Evolutionary conservation across 2,329 filamentous ascomycete species (phyloP), one percentile per base, ranked within the genome.

Genomic region (Mycocentrospora acerina): DNA sequence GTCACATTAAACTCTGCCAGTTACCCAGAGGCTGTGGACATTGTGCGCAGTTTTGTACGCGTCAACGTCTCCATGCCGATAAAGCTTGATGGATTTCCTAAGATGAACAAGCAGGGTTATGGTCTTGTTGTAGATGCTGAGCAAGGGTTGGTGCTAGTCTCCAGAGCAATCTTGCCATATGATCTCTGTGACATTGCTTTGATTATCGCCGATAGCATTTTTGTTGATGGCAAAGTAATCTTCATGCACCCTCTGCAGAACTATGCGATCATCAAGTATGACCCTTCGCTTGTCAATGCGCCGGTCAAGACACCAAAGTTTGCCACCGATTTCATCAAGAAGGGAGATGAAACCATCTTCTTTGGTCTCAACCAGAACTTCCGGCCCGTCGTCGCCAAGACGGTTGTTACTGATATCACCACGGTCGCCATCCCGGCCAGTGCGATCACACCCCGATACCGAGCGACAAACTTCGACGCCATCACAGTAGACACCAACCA

Each of bases 281-380:
- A 98, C 63, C 88, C 93, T 2, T 82, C 80, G 26, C 79, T 98
- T 13, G 94, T 97, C n/a, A 82, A 95, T 59, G 93, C 91, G 2
- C 90, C 93, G 1, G 90, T 98, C 10, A 81, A 90, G 72, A 91
- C 87, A 49, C 93, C 94, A 4, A 87, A 82, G 56, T 78, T 98
- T 33, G 89, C 89, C 59, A 82, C 77, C 5, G 82, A 88, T 39
- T 82, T 83, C 55, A 89, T 97, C 64, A 90, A 89, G 35, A 93
- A 97, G 71, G 93, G 93, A 24, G 88, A 90, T 32, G 86, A 91
- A 40, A 96, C 90, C 0, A 90, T 95, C 53, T 98, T 98, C 69
- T 86, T 98, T 48, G 94, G 93, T n/a, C 94, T 95, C 73, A 98
- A 98, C 64, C 85, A 94, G 52, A 97, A 96, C 51, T 85, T 91